Conservation (phyloP, 192 early-diverging fungal genomes). For the Ambispora gerdemannii region DNA sequence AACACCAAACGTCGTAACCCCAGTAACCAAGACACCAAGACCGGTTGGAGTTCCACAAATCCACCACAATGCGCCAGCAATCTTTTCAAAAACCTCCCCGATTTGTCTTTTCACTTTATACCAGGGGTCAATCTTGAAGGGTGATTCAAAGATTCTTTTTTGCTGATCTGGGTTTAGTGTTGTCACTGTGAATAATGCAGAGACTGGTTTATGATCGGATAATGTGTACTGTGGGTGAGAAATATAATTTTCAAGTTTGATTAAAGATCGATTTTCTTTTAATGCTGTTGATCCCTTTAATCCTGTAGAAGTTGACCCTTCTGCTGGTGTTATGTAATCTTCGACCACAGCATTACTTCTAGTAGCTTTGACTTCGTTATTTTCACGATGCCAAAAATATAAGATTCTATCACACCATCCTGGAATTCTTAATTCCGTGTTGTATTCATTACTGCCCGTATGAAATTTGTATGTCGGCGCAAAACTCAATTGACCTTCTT, state of each 20-base stretch:
- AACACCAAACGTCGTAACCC: not conserved
- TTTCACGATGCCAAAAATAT: slow-evolving; percentile 15
- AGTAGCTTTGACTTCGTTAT: not conserved
- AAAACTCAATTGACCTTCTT: slow-evolving; percentile 23
- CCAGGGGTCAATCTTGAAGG: slow-evolving; percentile 13
- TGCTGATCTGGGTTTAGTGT: not conserved
- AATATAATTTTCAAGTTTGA: slow-evolving; percentile 29
- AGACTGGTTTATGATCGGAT: slow-evolving; percentile 47
- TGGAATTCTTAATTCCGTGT: slow-evolving; percentile 6
- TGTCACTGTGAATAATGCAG: slow-evolving; percentile 35
- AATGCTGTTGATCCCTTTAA: not conserved
- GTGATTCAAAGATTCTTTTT: not conserved
- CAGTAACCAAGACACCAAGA: not conserved
- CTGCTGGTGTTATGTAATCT: not conserved
- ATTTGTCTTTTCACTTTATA: not conserved
- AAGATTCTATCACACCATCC: slow-evolving; percentile 38
- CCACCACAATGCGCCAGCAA: slow-evolving; percentile 17
- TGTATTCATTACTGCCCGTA: slow-evolving; percentile 19
- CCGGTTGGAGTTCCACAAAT: slow-evolving; percentile 7
- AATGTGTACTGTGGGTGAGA: slow-evolving; percentile 37
- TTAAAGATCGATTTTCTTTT: not conserved
- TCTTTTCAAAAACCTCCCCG: not conserved
- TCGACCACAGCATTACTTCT: not conserved
- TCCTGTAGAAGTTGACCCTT: not conserved
- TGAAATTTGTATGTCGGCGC: slow-evolving; percentile 36